Percentiles rank a stretch among this genome's conserved stretches.
Evolutionary conservation across 2,329 filamentous ascomycete genomes (phyloP).

Genomic region (Cercospora sp.): DNA sequence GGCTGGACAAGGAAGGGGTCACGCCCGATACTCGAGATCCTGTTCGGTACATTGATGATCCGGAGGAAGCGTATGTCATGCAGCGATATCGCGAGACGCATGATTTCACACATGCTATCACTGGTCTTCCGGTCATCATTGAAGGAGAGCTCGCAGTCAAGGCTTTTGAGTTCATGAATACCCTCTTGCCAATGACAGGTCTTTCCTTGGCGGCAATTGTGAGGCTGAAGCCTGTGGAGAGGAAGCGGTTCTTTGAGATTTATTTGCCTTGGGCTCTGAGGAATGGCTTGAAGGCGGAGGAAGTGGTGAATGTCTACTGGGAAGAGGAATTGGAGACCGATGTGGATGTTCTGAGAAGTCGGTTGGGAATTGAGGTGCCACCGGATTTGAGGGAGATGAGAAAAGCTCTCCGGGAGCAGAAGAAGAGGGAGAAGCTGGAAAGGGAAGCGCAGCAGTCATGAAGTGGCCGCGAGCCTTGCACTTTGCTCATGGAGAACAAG

Average conservation of each 20-base stretch:
- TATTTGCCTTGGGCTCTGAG: constrained; percentile 89
- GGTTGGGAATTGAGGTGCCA: constrained; percentile 83
- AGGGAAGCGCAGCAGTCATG: not conserved
- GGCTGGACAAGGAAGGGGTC: constrained; percentile 93
- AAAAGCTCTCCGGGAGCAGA: constrained; percentile 67
- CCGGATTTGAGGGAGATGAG: constrained; percentile 81
- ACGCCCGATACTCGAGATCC: constrained; percentile 80
- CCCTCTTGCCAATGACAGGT: constrained; percentile 90
- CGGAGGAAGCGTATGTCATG: constrained; percentile 97
- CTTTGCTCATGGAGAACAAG: not conserved
- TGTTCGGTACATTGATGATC: constrained; percentile 90
- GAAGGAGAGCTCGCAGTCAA: constrained; percentile 98
- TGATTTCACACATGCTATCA: constrained; percentile 96
- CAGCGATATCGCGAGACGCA: constrained; percentile 96
- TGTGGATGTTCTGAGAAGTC: constrained; percentile 69
- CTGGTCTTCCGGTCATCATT: constrained; percentile 83
- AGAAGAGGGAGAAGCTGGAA: constrained; percentile 62
- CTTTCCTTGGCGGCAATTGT: constrained; percentile 73
- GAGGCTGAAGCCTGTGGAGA: constrained; percentile 63
- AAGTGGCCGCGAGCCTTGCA: not conserved
- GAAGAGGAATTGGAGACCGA: constrained; percentile 88
- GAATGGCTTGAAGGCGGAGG: constrained; percentile 74
- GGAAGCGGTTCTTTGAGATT: constrained; percentile 66
- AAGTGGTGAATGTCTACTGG: constrained; percentile 97
- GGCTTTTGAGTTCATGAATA: constrained; percentile 96